These are phyloP conservation scores for Aspergillus luchuensis DNA, from an alignment of 2,329 filamentous ascomycete genomes.

Conservation along the genomic window DNA sequence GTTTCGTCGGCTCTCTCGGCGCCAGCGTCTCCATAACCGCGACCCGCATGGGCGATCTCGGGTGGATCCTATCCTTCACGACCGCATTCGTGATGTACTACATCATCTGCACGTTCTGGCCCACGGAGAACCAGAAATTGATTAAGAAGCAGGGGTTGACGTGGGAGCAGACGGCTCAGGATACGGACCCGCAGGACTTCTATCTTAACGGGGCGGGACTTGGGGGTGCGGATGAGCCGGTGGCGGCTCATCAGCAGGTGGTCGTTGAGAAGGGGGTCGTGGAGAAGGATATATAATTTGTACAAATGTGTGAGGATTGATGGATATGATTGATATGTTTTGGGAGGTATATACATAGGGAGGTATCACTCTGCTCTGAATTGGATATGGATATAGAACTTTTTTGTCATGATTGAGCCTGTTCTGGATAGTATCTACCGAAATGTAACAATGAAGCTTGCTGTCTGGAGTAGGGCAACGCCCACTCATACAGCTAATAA, in stretches of 20 bases:
- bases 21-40: not conserved
- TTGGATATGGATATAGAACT: no score
- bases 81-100: constrained; percentile 3
- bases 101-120: constrained; percentile 2
- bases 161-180: not conserved
- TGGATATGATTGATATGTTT: no score
- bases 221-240: not conserved
- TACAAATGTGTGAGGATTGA: no score
- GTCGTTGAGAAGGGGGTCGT: not conserved
- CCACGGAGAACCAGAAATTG: not conserved
- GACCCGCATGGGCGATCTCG: constrained; percentile 4
- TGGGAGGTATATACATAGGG: no score
- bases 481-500: no score
- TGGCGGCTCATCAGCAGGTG: not conserved
- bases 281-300: not conserved
- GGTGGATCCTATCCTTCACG: constrained; percentile 3
- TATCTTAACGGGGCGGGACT: not conserved
- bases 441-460: no score
- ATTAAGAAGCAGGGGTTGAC: not conserved
- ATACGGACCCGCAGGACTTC: not conserved
- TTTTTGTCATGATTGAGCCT: no score
- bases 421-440: no score
- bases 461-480: no score
- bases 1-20: constrained; percentile 6
- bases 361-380: no score